Evolutionary conservation across 768 basidiomycete genomes (phyloP).

Genomic region (Termitomyces bulborhizus): DNA sequence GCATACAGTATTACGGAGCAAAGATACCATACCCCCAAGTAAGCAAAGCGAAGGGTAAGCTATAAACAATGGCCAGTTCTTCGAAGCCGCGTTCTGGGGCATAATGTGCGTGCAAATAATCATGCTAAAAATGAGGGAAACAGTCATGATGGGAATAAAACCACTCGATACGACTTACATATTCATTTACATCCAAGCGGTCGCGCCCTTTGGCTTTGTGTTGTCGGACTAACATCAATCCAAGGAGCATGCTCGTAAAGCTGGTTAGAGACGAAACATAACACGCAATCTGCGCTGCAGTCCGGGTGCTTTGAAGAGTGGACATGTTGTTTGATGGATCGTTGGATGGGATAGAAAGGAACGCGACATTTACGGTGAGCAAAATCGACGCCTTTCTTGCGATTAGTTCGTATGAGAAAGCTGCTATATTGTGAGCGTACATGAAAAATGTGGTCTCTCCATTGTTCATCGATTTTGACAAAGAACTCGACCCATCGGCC

Average conservation of each 20-base stretch:
- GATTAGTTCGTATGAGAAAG: slow-evolving; percentile 20
- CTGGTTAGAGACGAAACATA: slow-evolving; percentile 39
- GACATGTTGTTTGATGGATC: slow-evolving; percentile 25
- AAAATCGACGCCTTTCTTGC: slow-evolving; percentile 38
- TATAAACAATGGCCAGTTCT: slow-evolving; percentile 1
- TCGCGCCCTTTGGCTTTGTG: slow-evolving; percentile 23
- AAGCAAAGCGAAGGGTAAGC: slow-evolving; percentile 8
- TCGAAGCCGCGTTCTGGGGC: background rate
- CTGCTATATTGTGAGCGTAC: slow-evolving; percentile 21
- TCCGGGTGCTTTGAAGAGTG: slow-evolving; percentile 10
- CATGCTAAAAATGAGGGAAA: background rate
- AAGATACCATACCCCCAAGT: slow-evolving; percentile 2
- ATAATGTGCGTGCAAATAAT: background rate
- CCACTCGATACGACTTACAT: background rate
- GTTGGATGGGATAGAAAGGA: slow-evolving; percentile 35
- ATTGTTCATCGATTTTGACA: slow-evolving; percentile 28
- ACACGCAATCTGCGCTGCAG: slow-evolving; percentile 29
- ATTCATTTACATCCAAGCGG: slow-evolving; percentile 5
- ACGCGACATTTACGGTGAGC: slow-evolving; percentile 41
- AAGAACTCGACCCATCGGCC: slow-evolving; percentile 35
- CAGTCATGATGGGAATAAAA: background rate
- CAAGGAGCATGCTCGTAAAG: slow-evolving; percentile 36
- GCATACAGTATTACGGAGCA: no score
- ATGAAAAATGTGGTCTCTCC: slow-evolving; percentile 35
- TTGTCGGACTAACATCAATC: slow-evolving; percentile 35